Evolutionary conservation across 306 rosid species (phyloP), one percentile per base, ranked within the genome.

Genomic region (Sindora glabra): DNA sequence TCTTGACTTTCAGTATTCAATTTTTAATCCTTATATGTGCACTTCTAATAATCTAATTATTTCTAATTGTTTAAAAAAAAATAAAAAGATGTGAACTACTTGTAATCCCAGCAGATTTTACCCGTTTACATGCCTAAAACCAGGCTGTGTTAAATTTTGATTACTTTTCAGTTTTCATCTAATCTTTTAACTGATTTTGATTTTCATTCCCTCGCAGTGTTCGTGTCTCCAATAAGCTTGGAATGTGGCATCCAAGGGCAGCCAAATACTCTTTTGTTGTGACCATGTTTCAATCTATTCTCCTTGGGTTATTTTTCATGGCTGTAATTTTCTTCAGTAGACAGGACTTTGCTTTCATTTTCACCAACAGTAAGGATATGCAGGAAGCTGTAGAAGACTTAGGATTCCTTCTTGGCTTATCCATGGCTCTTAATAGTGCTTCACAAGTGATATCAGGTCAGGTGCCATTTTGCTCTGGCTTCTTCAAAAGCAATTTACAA

Each of bases 191-290:
- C 34, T 62, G 8, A 71, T 38, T 47, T 29, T 48, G 25, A n/a
- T n/a, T 56, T 50, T 38, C 19, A 17, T 65, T 14, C 2, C 12
- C 12, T 25, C 10, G 15, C 65, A 85, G 86, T 58, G 75, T 86
- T 27, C 73, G 94, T 1, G 85, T 86, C 23, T 82, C 94, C 2
- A 82, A 71, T 55, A 67, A 77, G 13, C 87, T 86, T 14, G 86
- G 89, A 3, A 70, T 17, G 60, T 76, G 72, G 5, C 75, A 77
- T 5, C 86, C 89, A 44, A 81, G 83, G 64, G 79, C 80, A 6
- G 77, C 81, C 34, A 80, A 70, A 63, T 77, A 75, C 68, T 54
- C 74, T 0, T 79, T 80, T 17, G 66, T 44, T 7, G 95, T 80
- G 70, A 42, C 83, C 33, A 15, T 75, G 2, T 62, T 27, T 6